These are phyloP conservation scores for Litchi chinensis DNA, from an alignment of 345 rosid species.

Conservation along the genomic window DNA sequence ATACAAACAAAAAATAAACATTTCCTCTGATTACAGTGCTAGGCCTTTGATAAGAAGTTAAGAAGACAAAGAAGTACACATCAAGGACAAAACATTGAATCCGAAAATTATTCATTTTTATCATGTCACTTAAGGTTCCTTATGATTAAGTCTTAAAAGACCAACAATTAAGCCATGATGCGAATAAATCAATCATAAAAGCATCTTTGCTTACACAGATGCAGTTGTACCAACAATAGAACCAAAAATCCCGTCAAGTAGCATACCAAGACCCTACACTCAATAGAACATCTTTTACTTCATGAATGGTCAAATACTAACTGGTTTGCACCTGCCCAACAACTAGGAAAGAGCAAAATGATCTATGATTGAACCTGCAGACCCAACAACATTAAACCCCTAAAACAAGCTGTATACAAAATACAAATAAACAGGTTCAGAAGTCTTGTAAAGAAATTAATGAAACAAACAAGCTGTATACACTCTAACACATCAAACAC, in stretches of 20 bases:
- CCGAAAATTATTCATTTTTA: neutral
- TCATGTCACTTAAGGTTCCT: neutral
- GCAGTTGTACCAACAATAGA: constrained; percentile 83
- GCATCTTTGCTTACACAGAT: constrained; percentile 68
- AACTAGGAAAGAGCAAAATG: neutral
- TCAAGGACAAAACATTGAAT: neutral
- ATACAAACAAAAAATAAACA: neutral
- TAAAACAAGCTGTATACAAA: too few relatives aligned
- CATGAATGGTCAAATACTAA: neutral
- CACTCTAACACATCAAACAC: too few relatives aligned
- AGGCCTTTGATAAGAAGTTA: neutral
- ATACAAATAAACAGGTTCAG: too few relatives aligned
- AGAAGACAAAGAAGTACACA: neutral
- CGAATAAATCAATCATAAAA: neutral
- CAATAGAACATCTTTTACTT: neutral
- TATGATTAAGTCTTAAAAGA: neutral
- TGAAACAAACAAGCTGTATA: too few relatives aligned
- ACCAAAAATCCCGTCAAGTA: constrained; percentile 90
- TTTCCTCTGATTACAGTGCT: neutral
- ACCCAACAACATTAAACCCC: constrained; percentile 31
- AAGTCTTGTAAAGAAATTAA: too few relatives aligned
- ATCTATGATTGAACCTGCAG: constrained; percentile 59
- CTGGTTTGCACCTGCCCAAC: neutral
- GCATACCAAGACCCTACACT: constrained; percentile 76
- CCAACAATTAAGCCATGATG: neutral